phyloP scores from a whole-genome alignment of 345 rosid genomes.

The Bretschneidera sinensis region DNA sequence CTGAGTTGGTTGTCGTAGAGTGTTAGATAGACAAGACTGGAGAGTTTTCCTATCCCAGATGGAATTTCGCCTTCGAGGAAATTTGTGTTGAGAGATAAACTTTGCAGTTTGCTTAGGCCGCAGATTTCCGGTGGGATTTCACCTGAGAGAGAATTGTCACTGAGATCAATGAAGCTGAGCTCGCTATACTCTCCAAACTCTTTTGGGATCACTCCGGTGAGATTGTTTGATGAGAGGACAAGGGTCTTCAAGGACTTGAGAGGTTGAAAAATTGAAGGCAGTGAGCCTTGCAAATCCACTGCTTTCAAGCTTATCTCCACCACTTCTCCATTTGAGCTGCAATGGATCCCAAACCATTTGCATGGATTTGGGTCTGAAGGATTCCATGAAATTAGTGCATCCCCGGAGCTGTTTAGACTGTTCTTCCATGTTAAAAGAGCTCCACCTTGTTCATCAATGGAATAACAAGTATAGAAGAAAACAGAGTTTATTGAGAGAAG shows the following conservation, averaged over 20 bases:
- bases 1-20: slow-evolving; percentile 75
- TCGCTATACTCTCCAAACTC: slow-evolving; percentile 58
- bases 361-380: slow-evolving; percentile 51
- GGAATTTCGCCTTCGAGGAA: slow-evolving; percentile 82
- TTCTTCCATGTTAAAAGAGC: slow-evolving; percentile 81
- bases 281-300: slow-evolving; percentile 60
- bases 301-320: slow-evolving; percentile 49
- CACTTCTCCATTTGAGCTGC: slow-evolving; percentile 58
- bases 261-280: slow-evolving; percentile 54
- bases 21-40: slow-evolving; percentile 51
- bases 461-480: slow-evolving; percentile 42
- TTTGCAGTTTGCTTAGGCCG: slow-evolving; percentile 50
- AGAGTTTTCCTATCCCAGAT: slow-evolving; percentile 48
- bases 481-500: slow-evolving; percentile 35
- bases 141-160: slow-evolving; percentile 70
- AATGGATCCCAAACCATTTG: slow-evolving; percentile 70
- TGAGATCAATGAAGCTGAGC: slow-evolving; percentile 56
- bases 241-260: slow-evolving; percentile 54
- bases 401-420: slow-evolving; percentile 48
- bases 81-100: slow-evolving; percentile 62
- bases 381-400: slow-evolving; percentile 54
- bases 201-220: slow-evolving; percentile 64
- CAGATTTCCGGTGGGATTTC: slow-evolving; percentile 68
- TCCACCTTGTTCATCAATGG: slow-evolving; percentile 63
- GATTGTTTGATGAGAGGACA: slow-evolving; percentile 60